Evolutionary conservation across 345 rosid species (phyloP).

Genomic region (Citrus reticulata): DNA sequence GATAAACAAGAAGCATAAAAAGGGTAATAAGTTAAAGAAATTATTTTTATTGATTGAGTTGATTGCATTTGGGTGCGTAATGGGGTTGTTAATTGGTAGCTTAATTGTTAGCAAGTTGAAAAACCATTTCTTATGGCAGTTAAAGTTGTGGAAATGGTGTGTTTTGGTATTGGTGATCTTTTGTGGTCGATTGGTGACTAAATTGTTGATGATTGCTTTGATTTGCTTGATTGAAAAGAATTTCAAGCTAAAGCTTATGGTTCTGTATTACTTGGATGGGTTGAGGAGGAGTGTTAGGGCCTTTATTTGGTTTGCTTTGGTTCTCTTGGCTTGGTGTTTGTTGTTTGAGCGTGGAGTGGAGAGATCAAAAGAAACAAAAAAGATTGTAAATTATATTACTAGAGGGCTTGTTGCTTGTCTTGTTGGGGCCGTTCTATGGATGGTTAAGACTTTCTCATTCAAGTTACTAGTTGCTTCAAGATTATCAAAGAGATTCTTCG

Average conservation of each 20-base stretch:
- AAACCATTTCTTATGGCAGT: conserved; percentile 32
- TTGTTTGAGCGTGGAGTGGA: conserved; percentile 21
- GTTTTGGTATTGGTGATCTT: conserved; percentile 43
- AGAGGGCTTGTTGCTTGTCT: conserved; percentile 42
- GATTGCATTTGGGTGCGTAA: conserved; percentile 20
- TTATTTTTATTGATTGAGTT: conserved; percentile 24
- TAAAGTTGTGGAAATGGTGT: conserved; percentile 55
- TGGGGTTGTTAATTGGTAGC: conserved; percentile 33
- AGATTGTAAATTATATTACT: conserved; percentile 36
- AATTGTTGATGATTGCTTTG: conserved; percentile 38
- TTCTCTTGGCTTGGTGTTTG: conserved; percentile 51
- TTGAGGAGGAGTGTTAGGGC: conserved; percentile 49
- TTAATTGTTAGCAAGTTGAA: conserved; percentile 28
- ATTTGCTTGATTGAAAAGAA: conserved; percentile 53
- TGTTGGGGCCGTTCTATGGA: conserved; percentile 44
- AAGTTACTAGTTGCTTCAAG: conserved; percentile 45
- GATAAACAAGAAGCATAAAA: conserved; percentile 38
- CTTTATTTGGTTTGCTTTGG: conserved; percentile 44
- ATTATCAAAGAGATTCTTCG: conserved; percentile 59
- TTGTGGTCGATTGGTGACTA: conserved; percentile 45
- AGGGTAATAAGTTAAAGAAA: conserved; percentile 29
- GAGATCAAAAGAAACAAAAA: conserved; percentile 28
- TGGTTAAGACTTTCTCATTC: conserved; percentile 42
- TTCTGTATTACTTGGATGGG: conserved; percentile 56
- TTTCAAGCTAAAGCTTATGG: conserved; percentile 54